phyloP scores from a whole-genome alignment of 495 filamentous ascomycete genomes.

The Neurospora sp. region DNA sequence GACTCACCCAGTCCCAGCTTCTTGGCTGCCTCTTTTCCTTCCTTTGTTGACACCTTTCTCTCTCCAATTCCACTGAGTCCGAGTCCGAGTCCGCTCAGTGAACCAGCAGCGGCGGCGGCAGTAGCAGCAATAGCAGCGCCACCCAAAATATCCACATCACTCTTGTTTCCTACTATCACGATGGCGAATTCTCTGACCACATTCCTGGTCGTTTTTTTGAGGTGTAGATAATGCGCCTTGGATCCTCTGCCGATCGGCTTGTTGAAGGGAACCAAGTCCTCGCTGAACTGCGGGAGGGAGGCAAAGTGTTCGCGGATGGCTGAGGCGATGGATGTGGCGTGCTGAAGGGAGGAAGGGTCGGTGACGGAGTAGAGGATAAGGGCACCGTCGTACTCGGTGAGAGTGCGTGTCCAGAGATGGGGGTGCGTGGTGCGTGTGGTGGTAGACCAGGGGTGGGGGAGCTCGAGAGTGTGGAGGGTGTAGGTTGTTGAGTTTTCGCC shows the following conservation, averaged over 20 bases:
- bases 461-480: constrained; percentile 29
- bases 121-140: neutral
- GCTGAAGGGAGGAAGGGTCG: constrained; percentile 22
- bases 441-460: constrained; percentile 16
- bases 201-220: neutral
- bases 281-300: neutral
- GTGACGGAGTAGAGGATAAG: constrained; percentile 30
- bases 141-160: constrained; percentile 9
- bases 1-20: neutral
- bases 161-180: constrained; percentile 29
- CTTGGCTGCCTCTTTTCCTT: neutral
- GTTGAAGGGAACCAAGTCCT: neutral
- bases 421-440: neutral
- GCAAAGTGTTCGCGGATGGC: constrained; percentile 20
- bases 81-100: neutral
- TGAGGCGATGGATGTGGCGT: constrained; percentile 19
- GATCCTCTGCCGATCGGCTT: neutral
- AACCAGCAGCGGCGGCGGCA: neutral
- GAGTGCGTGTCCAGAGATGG: constrained; percentile 19
- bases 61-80: neutral
- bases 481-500: constrained; percentile 11
- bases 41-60: neutral
- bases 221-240: neutral
- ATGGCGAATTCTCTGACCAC: constrained; percentile 21
- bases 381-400: constrained; percentile 27